A percentile compares a stretch with the other conserved stretches of the same genome.
phyloP scores from a whole-genome alignment of 768 basidiomycete genomes.

The Phlebiopsis gigantea region DNA sequence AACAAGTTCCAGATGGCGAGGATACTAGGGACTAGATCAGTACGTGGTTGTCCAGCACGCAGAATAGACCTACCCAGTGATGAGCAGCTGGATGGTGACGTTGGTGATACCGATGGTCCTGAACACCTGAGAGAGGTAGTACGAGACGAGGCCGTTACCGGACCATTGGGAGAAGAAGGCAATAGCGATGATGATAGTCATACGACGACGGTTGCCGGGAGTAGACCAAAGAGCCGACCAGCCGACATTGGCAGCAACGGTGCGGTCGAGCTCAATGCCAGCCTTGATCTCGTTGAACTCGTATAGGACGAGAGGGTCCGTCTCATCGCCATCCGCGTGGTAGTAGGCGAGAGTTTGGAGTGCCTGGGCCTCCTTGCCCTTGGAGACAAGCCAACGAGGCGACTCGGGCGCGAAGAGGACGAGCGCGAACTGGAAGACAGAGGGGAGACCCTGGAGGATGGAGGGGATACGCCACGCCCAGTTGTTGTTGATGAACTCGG shows the following conservation, averaged over 20 bases:
- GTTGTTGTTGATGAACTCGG: slow-evolving; percentile 58
- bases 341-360: slow-evolving; percentile 71
- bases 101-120: slow-evolving; percentile 60
- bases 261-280: slow-evolving; percentile 63
- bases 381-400: slow-evolving; percentile 77
- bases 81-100: slow-evolving; percentile 61
- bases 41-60: not conserved
- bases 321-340: slow-evolving; percentile 72
- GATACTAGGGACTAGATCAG: slow-evolving; percentile 30
- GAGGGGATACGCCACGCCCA: slow-evolving; percentile 88
- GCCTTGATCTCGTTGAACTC: slow-evolving; percentile 81
- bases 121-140: slow-evolving; percentile 76
- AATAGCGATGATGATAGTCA: slow-evolving; percentile 70
- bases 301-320: slow-evolving; percentile 64
- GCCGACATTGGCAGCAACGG: slow-evolving; percentile 52
- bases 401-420: slow-evolving; percentile 76
- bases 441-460: slow-evolving; percentile 63
- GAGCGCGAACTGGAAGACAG: slow-evolving; percentile 58
- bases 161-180: slow-evolving; percentile 88
- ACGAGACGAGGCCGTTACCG: slow-evolving; percentile 79
- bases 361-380: slow-evolving; percentile 68
- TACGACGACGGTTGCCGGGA: slow-evolving; percentile 68
- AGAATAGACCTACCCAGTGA: slow-evolving; percentile 51
- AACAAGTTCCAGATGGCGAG: slow-evolving; percentile 78
- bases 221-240: slow-evolving; percentile 67